Evolutionary conservation across 2,329 filamentous ascomycete genomes (phyloP).

Genomic region (Cladosporium austrohemisphaericum): DNA sequence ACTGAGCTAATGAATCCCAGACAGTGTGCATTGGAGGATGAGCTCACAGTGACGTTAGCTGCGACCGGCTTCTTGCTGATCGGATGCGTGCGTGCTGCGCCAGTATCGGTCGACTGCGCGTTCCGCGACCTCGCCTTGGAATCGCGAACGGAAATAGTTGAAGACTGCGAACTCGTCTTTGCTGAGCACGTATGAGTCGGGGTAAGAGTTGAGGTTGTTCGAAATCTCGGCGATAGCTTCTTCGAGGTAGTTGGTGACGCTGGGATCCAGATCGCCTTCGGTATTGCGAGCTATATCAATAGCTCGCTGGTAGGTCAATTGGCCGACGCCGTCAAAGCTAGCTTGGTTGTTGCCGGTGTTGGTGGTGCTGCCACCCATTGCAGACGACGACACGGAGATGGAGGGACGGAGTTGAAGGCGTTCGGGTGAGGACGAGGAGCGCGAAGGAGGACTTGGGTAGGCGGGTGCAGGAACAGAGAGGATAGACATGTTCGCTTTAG

Average conservation of each 20-base stretch:
- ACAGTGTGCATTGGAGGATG: neutral
- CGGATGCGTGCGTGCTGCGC: constrained; percentile 37
- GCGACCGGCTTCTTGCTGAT: constrained; percentile 6
- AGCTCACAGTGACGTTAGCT: constrained; percentile 13
- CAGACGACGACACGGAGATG: constrained; percentile 16
- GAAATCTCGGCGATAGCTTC: constrained; percentile 62
- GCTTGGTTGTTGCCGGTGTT: constrained; percentile 31
- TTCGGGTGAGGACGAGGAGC: constrained; percentile 20
- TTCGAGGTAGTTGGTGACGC: constrained; percentile 63
- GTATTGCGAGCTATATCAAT: constrained; percentile 73
- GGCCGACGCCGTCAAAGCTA: constrained; percentile 33
- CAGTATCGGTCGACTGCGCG: constrained; percentile 56
- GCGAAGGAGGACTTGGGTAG: constrained; percentile 29
- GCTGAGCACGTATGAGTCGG: constrained; percentile 68
- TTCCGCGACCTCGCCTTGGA: constrained; percentile 51
- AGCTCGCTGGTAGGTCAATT: constrained; percentile 59
- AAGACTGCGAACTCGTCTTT: constrained; percentile 79
- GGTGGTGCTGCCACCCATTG: constrained; percentile 37
- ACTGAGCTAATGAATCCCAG: neutral
- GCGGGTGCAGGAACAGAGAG: constrained; percentile 21
- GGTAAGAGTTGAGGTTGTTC: constrained; percentile 61
- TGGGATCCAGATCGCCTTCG: constrained; percentile 62
- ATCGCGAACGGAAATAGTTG: constrained; percentile 75
- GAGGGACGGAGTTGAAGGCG: constrained; percentile 12
- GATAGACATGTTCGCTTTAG: constrained; percentile 14